Evolutionary conservation across 768 basidiomycete genomes (phyloP).

Genomic region (Termitomyces sp.): DNA sequence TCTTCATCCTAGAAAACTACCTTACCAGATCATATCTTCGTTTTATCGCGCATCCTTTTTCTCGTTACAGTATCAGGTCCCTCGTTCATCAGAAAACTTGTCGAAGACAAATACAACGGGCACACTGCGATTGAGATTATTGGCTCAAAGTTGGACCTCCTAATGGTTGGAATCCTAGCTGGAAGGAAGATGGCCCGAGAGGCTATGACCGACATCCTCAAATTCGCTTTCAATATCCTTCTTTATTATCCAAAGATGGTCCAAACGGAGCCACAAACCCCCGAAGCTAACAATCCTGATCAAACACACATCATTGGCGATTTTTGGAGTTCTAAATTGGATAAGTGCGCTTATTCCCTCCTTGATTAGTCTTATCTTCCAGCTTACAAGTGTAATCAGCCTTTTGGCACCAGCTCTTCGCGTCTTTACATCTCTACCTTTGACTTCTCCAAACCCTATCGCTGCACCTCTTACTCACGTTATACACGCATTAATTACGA

Average conservation of each 20-base stretch:
- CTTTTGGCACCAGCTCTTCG: conserved; percentile 69
- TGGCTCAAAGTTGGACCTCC: conserved; percentile 51
- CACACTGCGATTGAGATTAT: conserved; percentile 61
- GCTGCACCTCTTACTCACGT: conserved; percentile 73
- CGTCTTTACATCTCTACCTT: conserved; percentile 62
- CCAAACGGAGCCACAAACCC: conserved; percentile 40
- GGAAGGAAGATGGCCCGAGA: conserved; percentile 57
- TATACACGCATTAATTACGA: conserved; percentile 75
- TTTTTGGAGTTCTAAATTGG: conserved; percentile 68
- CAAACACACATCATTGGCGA: conserved; percentile 59
- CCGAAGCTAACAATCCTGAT: conserved; percentile 21
- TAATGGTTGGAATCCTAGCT: conserved; percentile 42
- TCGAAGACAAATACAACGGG: conserved; percentile 58
- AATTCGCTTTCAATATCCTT: conserved; percentile 78
- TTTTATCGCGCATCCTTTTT: conserved; percentile 73
- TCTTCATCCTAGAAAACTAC: conserved; percentile 49
- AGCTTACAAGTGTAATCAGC: conserved; percentile 34
- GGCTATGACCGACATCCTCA: conserved; percentile 79
- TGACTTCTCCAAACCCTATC: conserved; percentile 58
- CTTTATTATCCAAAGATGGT: conserved; percentile 72
- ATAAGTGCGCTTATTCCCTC: conserved; percentile 43
- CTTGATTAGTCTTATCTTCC: not conserved
- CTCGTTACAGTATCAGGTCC: conserved; percentile 55
- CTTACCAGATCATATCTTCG: conserved; percentile 61
- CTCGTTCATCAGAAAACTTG: conserved; percentile 50